Conservation (phyloP, 1,284 basidiomycete genomes). For the Ustilago shanxiensis region DNA sequence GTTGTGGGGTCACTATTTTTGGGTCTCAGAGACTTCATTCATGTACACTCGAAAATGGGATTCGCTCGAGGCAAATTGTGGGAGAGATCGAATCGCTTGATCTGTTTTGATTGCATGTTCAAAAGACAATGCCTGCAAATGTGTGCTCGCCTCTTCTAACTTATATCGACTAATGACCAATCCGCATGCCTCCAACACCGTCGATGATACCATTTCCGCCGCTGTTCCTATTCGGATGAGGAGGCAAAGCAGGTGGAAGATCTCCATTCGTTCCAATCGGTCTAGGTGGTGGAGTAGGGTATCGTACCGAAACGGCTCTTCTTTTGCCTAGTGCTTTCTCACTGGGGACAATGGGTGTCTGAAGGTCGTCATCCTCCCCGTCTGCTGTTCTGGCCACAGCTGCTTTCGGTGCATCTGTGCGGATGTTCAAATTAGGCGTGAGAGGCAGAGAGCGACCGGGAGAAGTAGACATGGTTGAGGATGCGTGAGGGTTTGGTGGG, state of each 20-base stretch:
- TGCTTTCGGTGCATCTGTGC: neutral
- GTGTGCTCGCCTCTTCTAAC: too few relatives aligned
- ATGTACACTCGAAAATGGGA: too few relatives aligned
- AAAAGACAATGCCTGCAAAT: neutral
- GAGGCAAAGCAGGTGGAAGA: constrained; percentile 5
- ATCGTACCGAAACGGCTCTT: constrained; percentile 39
- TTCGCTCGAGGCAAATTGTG: too few relatives aligned
- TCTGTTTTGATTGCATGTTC: too few relatives aligned
- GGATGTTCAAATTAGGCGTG: constrained; percentile 23
- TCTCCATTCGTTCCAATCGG: neutral
- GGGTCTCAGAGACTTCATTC: too few relatives aligned
- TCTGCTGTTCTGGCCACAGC: neutral
- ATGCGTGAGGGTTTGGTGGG: neutral
- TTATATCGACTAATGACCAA: too few relatives aligned
- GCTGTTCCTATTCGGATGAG: constrained; percentile 6
- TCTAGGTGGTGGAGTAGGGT: constrained; percentile 27
- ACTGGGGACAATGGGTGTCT: constrained; percentile 55
- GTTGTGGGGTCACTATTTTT: too few relatives aligned
- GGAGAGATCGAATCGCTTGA: too few relatives aligned
- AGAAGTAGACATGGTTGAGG: neutral
- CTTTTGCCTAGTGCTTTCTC: constrained; percentile 64
- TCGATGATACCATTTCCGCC: constrained; percentile 2
- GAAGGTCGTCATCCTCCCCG: constrained; percentile 44
- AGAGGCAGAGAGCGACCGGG: constrained; percentile 16
- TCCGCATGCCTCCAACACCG: constrained; percentile 12